Conservation (phyloP, 2,329 filamentous ascomycete genomes). For the Metarhizium humberi region DNA sequence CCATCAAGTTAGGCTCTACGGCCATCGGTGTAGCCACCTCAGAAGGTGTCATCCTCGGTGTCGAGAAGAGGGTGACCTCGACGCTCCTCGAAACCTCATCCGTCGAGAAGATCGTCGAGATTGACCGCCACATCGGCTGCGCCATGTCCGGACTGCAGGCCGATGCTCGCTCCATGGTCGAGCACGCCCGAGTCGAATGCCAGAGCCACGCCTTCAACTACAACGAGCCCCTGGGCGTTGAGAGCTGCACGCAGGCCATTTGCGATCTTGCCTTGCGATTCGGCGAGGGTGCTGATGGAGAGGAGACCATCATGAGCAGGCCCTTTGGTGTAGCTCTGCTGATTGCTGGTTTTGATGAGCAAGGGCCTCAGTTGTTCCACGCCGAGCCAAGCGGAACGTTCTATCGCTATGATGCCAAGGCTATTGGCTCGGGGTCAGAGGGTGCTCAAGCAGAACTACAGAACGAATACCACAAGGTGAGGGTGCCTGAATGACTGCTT, state of each 20-base stretch:
- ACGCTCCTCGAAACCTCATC: conserved; percentile 95
- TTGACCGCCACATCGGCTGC: conserved; percentile 96
- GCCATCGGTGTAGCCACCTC: conserved; percentile 96
- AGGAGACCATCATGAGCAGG: conserved; percentile 97
- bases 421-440: conserved; percentile 94
- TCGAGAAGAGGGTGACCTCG: conserved; percentile 98
- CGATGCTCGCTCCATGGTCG: conserved; percentile 93
- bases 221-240: conserved; percentile 86
- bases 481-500: conserved; percentile 7
- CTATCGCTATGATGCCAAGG: conserved; percentile 98
- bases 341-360: conserved; percentile 95
- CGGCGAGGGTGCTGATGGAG: conserved; percentile 92
- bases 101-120: conserved; percentile 99
- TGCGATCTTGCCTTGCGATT: conserved; percentile 94
- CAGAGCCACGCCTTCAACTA: conserved; percentile 98
- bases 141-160: conserved; percentile 98
- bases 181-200: conserved; percentile 95
- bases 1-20: conserved; percentile 98
- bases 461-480: conserved; percentile 92
- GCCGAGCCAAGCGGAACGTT: conserved; percentile 97
- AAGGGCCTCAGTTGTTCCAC: conserved; percentile 94
- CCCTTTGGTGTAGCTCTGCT: conserved; percentile 94
- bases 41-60: conserved; percentile 89
- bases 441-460: conserved; percentile 96
- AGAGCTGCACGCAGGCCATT: conserved; percentile 98